phyloP scores from a whole-genome alignment of 768 basidiomycete species.

The Coprinellus micaceus region DNA sequence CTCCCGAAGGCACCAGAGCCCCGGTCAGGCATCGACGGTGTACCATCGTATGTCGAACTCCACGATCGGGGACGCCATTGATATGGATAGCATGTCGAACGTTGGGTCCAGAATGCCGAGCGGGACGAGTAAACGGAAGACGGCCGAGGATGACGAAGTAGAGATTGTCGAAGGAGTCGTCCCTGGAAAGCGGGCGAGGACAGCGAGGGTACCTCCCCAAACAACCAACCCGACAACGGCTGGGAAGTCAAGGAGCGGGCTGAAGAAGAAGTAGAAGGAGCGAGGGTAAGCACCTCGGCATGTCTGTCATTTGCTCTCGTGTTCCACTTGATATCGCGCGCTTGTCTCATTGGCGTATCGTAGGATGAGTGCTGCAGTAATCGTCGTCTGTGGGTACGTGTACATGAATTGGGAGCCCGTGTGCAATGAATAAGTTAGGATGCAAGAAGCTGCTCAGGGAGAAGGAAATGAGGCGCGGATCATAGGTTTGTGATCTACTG shows the following conservation, averaged over 20 bases:
- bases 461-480: neutral
- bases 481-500: neutral
- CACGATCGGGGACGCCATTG: slow-evolving; percentile 40
- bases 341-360: no score
- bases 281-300: no score
- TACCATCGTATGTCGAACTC: slow-evolving; percentile 34
- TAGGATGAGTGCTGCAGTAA: no score
- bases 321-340: no score
- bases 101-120: slow-evolving; percentile 22
- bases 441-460: neutral
- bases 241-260: slow-evolving; percentile 34
- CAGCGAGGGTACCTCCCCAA: slow-evolving; percentile 26
- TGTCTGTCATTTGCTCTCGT: no score
- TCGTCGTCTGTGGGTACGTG: no score
- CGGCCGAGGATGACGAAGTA: slow-evolving; percentile 51
- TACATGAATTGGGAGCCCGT: slow-evolving; percentile 1
- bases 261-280: slow-evolving; percentile 5
- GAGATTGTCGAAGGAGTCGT: slow-evolving; percentile 49
- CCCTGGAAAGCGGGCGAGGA: slow-evolving; percentile 30
- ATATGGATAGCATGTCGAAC: slow-evolving; percentile 34
- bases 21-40: slow-evolving; percentile 34
- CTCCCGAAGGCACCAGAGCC: slow-evolving; percentile 54
- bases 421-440: neutral
- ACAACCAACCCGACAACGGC: slow-evolving; percentile 19
- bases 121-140: slow-evolving; percentile 53